phyloP scores from a whole-genome alignment of 2,329 filamentous ascomycete genomes.

The Claviceps sp. region DNA sequence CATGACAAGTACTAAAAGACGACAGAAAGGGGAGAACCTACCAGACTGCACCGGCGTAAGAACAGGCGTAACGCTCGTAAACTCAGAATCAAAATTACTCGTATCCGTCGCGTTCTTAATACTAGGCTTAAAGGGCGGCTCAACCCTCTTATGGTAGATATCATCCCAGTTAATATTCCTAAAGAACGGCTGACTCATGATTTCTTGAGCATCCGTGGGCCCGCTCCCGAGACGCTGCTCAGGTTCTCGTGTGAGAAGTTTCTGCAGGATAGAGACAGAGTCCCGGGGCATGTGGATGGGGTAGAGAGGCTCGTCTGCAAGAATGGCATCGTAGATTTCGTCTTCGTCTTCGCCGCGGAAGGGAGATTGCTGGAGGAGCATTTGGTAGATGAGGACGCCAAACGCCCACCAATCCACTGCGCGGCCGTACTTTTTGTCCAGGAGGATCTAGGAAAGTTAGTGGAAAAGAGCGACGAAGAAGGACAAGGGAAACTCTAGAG shows the following conservation, averaged over 20 bases:
- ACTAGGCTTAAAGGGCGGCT: conserved; percentile 76
- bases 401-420: conserved; percentile 99
- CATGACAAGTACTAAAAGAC: neutral
- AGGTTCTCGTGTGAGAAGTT: conserved; percentile 88
- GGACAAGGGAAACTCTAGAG: neutral
- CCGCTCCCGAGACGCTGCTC: conserved; percentile 86
- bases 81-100: conserved; percentile 99
- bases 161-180: conserved; percentile 97
- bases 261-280: conserved; percentile 94
- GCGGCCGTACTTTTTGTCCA: conserved; percentile 96
- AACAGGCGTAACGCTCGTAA: conserved; percentile 95
- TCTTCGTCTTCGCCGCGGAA: conserved; percentile 99
- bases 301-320: conserved; percentile 93
- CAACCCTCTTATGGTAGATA: conserved; percentile 87
- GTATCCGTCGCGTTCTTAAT: conserved; percentile 92
- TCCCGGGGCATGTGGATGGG: conserved; percentile 98
- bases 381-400: conserved; percentile 96
- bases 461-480: neutral
- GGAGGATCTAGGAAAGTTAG: conserved; percentile 52
- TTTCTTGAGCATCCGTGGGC: conserved; percentile 92
- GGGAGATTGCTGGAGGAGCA: conserved; percentile 96
- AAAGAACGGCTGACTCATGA: conserved; percentile 99
- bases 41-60: conserved; percentile 94
- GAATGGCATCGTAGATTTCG: conserved; percentile 97
- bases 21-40: conserved; percentile 36